Percentiles rank a stretch among this genome's conserved stretches.
Evolutionary conservation across 495 filamentous ascomycete genomes (phyloP).

Genomic region (Achaetomiella virescens): DNA sequence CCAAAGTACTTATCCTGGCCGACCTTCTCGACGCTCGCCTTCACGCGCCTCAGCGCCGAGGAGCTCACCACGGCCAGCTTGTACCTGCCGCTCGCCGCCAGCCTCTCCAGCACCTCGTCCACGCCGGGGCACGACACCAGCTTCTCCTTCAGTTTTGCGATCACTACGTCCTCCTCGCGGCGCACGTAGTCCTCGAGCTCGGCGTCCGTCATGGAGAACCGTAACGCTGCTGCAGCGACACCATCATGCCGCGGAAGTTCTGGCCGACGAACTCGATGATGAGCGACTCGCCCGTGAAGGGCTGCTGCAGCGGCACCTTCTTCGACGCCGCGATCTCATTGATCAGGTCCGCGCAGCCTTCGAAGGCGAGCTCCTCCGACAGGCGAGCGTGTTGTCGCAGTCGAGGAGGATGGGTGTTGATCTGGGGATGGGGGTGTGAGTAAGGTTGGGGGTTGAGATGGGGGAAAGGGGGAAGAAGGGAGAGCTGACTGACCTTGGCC

Average conservation of each 20-base stretch:
- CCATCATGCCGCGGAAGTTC: conserved; percentile 89
- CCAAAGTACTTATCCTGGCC: conserved; percentile 75
- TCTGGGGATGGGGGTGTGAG: conserved; percentile 13
- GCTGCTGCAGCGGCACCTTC: conserved; percentile 48
- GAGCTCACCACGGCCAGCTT: conserved; percentile 76
- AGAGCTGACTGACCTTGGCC: conserved; percentile 9
- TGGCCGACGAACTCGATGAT: conserved; percentile 89
- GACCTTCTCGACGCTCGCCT: conserved; percentile 75
- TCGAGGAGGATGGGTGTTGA: conserved; percentile 70
- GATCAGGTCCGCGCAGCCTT: conserved; percentile 86
- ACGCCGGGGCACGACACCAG: conserved; percentile 65
- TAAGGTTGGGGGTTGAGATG: neutral
- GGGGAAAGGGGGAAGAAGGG: neutral
- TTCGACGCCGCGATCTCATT: conserved; percentile 78
- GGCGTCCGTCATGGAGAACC: conserved; percentile 58
- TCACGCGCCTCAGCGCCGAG: conserved; percentile 70
- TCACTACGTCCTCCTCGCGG: conserved; percentile 77
- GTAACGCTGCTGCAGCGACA: conserved; percentile 67
- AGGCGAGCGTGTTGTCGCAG: conserved; percentile 96
- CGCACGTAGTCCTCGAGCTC: conserved; percentile 73
- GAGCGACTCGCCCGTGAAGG: conserved; percentile 74
- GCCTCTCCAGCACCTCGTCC: conserved; percentile 58
- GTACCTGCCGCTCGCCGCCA: conserved; percentile 60
- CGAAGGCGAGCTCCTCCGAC: conserved; percentile 87
- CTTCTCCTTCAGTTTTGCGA: conserved; percentile 71